Base-by-base conservation (phyloP, 2,329 filamentous ascomycete genomes). In the Raffaelea ambrosiae region DNA sequence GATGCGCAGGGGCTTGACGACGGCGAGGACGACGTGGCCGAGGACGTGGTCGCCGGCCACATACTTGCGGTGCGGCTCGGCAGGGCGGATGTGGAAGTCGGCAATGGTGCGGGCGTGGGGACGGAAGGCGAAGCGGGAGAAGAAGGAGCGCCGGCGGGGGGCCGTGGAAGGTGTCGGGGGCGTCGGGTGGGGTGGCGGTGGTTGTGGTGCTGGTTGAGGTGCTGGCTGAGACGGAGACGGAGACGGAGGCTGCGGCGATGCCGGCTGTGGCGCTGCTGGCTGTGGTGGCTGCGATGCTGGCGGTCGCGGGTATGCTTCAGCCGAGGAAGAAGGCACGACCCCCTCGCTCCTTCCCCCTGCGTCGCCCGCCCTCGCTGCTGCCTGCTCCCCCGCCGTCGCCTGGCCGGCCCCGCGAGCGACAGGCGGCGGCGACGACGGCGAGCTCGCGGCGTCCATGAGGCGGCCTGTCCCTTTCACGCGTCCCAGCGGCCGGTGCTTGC, bases 21-120 rank as follows among this genome's bases (percentile, higher is more conserved):
- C 76, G 48, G 80, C 83, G 57, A 91, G 69, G 51, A 87, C 73
- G 43, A 91, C 85, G 54, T 77, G 77, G 47, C 87, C 87, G 49
- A 76, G 78, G 42, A 93, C 84, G 54, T 81, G 69, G 59, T 91
- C 86, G 51, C 86, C 86, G 4, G 85, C 84, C 22, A 72, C 73
- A 64, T 90, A 90, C 58, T 85, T 81, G 54, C 82, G 81, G 64
- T 90, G 83, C 13, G 86, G 86, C 60, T 91, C 85, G 60, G 86
- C 77, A 44, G 85, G 79, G 54, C 80, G 77, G 63, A 93, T 81
- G 64, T 87, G 80, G 67, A 89, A 93, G 61, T 91, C 86, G 67
- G 81, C 73, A 56, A 88, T 72, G 63, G 84, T 81, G 58, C 86
- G 83, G 21, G 67, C 49, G 49, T 66, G 70, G 41, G 74, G 69